phyloP scores from a whole-genome alignment of 345 rosid genomes.

The Aquilaria yunnanensis region DNA sequence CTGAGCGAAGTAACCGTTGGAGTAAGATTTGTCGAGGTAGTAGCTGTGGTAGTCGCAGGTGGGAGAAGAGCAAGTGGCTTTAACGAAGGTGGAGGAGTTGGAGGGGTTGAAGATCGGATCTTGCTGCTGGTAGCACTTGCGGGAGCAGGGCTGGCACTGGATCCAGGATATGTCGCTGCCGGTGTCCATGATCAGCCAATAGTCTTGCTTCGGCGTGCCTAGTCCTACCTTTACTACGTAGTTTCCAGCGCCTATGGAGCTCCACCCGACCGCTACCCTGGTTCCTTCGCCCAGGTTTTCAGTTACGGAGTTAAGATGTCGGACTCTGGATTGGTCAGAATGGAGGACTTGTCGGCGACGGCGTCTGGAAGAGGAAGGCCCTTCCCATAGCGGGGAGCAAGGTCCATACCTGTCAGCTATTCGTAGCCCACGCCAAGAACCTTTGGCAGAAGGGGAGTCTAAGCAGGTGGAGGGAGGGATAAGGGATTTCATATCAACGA shows the following conservation, averaged over 20 bases:
- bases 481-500: too few species aligned
- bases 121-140: constrained; percentile 31
- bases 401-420: too few species aligned
- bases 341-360: too few species aligned
- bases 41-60: constrained; percentile 36
- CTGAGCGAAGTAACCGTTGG: constrained; percentile 34
- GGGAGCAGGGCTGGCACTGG: constrained; percentile 39
- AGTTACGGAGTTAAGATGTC: background rate
- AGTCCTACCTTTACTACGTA: constrained; percentile 35
- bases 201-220: constrained; percentile 38
- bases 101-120: constrained; percentile 38
- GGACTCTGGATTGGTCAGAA: too few species aligned
- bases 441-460: too few species aligned
- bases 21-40: constrained; percentile 38
- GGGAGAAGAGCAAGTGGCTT: constrained; percentile 28
- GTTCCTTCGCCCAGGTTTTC: background rate
- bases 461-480: too few species aligned
- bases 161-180: constrained; percentile 53
- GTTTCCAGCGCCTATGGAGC: constrained; percentile 33
- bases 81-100: constrained; percentile 26
- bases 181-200: constrained; percentile 41
- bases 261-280: background rate
- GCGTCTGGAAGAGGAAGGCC: too few species aligned
- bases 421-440: too few species aligned
- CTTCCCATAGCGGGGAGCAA: too few species aligned